A percentile compares a stretch with the other conserved stretches of the same genome.
phyloP scores from a whole-genome alignment of 139 green algal genomes.

The Parachlorella kessleri region DNA sequence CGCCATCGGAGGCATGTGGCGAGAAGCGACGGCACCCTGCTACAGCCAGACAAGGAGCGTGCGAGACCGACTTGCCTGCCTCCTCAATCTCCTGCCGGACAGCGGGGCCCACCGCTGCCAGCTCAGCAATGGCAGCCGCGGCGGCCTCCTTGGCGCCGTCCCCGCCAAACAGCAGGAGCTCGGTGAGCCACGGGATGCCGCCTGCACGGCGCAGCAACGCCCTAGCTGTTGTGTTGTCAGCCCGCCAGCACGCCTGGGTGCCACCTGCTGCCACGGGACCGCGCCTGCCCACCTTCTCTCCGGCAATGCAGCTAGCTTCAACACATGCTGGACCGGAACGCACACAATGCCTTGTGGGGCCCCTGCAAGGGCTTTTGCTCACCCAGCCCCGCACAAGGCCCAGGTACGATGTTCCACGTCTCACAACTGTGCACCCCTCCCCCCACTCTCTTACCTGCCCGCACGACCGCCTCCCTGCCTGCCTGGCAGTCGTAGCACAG shows the following conservation, averaged over 20 bases:
- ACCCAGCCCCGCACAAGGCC: too few relatives aligned
- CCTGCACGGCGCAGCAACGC: slow-evolving; percentile 9
- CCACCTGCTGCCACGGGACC: too few relatives aligned
- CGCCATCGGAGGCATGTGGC: background rate
- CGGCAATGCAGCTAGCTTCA: too few relatives aligned
- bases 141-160: slow-evolving; percentile 37
- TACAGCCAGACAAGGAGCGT: too few relatives aligned
- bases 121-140: slow-evolving; percentile 26
- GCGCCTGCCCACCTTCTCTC: too few relatives aligned
- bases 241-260: too few relatives aligned
- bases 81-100: slow-evolving; percentile 32
- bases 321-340: too few relatives aligned
- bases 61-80: too few relatives aligned
- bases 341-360: too few relatives aligned
- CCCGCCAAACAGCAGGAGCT: slow-evolving; percentile 36
- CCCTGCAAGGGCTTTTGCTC: too few relatives aligned
- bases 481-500: slow-evolving; percentile 11
- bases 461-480: slow-evolving; percentile 9
- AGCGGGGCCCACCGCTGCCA: slow-evolving; percentile 18
- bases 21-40: background rate
- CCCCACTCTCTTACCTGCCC: slow-evolving; percentile 7
- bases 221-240: too few relatives aligned
- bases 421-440: background rate
- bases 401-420: too few relatives aligned
- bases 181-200: slow-evolving; percentile 34